Conservation (phyloP, 1,284 basidiomycete genomes). For the Cryptococcus amylolentus region DNA sequence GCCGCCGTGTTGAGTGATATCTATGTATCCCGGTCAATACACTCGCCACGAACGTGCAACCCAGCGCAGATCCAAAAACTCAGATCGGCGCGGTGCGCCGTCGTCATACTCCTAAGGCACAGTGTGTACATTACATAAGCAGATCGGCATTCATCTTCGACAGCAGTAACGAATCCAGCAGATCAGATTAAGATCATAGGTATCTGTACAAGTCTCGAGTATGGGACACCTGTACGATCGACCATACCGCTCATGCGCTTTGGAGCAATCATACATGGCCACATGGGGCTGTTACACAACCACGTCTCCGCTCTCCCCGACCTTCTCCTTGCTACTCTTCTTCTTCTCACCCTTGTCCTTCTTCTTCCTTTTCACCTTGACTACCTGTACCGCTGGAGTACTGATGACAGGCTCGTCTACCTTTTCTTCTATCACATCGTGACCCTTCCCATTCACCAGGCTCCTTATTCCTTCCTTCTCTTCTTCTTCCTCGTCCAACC, state of each 20-base stretch:
- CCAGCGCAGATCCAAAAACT: too few species aligned
- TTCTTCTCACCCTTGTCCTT: constrained; percentile 40
- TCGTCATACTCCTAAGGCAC: too few species aligned
- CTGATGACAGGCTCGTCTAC: constrained; percentile 21
- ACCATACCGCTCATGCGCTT: too few species aligned
- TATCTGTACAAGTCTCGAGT: too few species aligned
- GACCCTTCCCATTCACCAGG: constrained; percentile 9
- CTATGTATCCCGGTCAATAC: not conserved
- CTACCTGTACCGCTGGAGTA: constrained; percentile 32
- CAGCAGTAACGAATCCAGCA: too few species aligned
- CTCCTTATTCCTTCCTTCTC: constrained; percentile 48
- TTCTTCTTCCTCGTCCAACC: constrained; percentile 50
- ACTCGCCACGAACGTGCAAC: not conserved
- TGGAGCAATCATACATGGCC: too few species aligned
- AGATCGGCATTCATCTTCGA: too few species aligned
- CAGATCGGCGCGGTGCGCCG: too few species aligned
- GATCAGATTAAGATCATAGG: too few species aligned
- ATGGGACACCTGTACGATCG: too few species aligned
- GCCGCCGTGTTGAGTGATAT: not conserved
- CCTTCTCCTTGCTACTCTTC: constrained; percentile 28
- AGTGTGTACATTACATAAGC: too few species aligned
- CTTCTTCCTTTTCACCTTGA: constrained; percentile 47
- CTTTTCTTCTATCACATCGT: constrained; percentile 2
- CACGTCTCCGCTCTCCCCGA: not conserved
- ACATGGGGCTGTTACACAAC: too few species aligned